These are phyloP conservation scores for Fusarium bulbicola DNA, from an alignment of 2,329 filamentous ascomycete genomes.

Conservation along the genomic window DNA sequence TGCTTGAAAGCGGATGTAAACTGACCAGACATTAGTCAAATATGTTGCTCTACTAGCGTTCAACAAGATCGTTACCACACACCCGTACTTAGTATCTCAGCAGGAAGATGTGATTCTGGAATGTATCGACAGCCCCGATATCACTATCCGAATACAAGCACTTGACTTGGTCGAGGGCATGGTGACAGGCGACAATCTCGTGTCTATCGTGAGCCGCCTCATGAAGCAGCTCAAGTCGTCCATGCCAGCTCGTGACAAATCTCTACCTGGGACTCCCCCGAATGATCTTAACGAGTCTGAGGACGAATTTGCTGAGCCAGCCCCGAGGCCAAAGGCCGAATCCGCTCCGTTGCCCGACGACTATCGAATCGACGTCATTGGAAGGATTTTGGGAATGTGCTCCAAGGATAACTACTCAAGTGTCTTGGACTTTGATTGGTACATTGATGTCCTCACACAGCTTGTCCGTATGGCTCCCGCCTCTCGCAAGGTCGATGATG, in stretches of 20 bases:
- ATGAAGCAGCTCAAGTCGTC: slow-evolving; percentile 84
- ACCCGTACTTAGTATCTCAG: slow-evolving; percentile 86
- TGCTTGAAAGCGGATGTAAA: background rate
- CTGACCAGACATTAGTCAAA: slow-evolving; percentile 72
- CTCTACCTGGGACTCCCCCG: slow-evolving; percentile 55
- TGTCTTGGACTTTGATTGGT: slow-evolving; percentile 95
- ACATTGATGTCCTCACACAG: slow-evolving; percentile 88
- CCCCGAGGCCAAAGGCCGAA: slow-evolving; percentile 46
- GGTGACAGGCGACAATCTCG: slow-evolving; percentile 87
- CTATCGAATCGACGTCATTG: slow-evolving; percentile 85
- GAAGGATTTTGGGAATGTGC: slow-evolving; percentile 87
- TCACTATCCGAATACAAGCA: slow-evolving; percentile 93
- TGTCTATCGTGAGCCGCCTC: slow-evolving; percentile 84
- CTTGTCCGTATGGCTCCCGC: slow-evolving; percentile 76
- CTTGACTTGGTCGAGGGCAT: slow-evolving; percentile 92
- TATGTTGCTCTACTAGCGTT: slow-evolving; percentile 96
- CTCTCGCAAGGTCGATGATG: slow-evolving; percentile 53
- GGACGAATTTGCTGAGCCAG: slow-evolving; percentile 54
- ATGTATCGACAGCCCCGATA: slow-evolving; percentile 94
- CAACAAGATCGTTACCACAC: slow-evolving; percentile 90
- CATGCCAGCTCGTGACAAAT: slow-evolving; percentile 59
- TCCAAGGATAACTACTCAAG: slow-evolving; percentile 87
- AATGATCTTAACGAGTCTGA: slow-evolving; percentile 58
- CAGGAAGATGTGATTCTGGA: slow-evolving; percentile 97
- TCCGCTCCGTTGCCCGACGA: slow-evolving; percentile 79